These are phyloP conservation scores for Agaricus blazei DNA, from an alignment of 768 basidiomycete genomes.

Conservation along the genomic window DNA sequence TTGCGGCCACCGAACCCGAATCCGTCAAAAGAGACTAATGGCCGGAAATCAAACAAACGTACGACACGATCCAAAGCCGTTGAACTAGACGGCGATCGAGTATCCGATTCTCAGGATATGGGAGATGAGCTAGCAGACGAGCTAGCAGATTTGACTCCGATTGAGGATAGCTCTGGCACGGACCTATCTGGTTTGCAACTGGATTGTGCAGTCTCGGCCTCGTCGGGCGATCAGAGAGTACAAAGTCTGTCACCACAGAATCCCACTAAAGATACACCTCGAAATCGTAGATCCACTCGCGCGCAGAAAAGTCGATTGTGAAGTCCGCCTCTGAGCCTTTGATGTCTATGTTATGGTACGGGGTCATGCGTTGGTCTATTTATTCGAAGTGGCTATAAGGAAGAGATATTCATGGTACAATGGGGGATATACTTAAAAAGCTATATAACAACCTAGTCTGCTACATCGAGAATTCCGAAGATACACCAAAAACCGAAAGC, in stretches of 20 bases:
- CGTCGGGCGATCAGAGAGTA: too few relatives aligned
- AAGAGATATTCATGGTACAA: conserved; percentile 2
- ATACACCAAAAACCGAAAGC: neutral
- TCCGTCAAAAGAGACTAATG: conserved; percentile 38
- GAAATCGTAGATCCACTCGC: too few relatives aligned
- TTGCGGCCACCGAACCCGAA: conserved; percentile 38
- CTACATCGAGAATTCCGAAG: neutral
- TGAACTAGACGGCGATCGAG: conserved; percentile 8
- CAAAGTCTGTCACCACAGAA: too few relatives aligned
- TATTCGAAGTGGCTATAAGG: neutral
- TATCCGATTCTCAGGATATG: conserved; percentile 1
- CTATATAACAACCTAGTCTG: conserved; percentile 5
- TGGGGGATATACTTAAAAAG: neutral
- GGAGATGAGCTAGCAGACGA: neutral
- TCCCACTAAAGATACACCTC: too few relatives aligned
- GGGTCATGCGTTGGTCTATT: neutral
- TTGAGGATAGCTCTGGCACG: neutral
- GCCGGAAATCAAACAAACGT: conserved; percentile 37
- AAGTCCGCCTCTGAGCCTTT: too few relatives aligned
- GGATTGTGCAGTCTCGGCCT: too few relatives aligned
- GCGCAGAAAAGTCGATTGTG: too few relatives aligned
- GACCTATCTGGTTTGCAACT: too few relatives aligned
- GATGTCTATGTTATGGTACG: neutral
- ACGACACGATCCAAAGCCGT: conserved; percentile 14
- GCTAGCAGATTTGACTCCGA: neutral